These are phyloP conservation scores for Candida tetrigidarum DNA, from an alignment of 1,139 yeast species.

Conservation along the genomic window DNA sequence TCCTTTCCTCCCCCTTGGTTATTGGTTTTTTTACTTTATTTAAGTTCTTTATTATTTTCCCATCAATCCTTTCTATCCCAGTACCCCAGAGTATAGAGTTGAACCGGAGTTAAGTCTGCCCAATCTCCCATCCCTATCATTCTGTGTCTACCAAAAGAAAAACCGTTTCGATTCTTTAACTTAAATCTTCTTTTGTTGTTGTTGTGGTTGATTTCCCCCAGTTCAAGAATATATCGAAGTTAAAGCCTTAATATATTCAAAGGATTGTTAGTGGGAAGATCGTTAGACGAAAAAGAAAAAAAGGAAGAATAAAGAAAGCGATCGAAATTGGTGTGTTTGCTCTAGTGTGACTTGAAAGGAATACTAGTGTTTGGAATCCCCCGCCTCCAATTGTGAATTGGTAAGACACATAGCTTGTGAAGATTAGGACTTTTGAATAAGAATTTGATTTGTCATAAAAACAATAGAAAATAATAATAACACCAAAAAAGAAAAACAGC, in stretches of 20 bases:
- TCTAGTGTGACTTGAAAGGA: not conserved
- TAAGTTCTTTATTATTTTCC: no score
- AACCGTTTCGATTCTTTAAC: no score
- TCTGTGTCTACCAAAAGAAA: not conserved
- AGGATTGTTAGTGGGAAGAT: not conserved
- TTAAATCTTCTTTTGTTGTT: not conserved
- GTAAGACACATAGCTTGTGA: not conserved
- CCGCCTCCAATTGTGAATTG: no score
- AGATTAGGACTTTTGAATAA: not conserved
- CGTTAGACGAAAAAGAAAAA: not conserved
- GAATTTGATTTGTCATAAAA: no score
- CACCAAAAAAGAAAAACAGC: not conserved
- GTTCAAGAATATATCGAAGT: not conserved
- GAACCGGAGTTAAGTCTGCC: not conserved
- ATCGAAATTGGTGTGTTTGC: not conserved
- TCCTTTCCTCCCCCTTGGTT: not conserved
- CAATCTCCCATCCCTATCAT: not conserved
- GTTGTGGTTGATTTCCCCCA: not conserved
- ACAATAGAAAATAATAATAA: no score
- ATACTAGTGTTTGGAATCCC: not conserved
- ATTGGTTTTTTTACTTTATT: no score
- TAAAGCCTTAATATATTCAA: not conserved
- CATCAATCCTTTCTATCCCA: not conserved
- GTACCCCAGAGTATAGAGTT: not conserved
- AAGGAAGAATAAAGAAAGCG: not conserved